A percentile compares a stretch with the other conserved stretches of the same genome.
Conservation (phyloP, 2,329 filamentous ascomycete species). For the Pseudocercospora musae region DNA sequence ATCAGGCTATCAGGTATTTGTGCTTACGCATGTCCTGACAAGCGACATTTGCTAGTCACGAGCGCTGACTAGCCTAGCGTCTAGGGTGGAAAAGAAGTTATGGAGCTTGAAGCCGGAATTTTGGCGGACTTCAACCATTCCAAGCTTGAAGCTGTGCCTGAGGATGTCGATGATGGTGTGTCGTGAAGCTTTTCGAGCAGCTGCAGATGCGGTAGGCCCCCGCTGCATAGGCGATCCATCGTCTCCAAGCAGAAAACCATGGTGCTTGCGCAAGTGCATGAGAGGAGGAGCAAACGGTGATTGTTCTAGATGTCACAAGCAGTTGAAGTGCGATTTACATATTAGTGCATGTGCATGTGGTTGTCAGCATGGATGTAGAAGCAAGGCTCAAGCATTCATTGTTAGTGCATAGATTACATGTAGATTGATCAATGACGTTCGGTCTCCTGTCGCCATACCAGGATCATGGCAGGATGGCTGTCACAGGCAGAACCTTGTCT, state of each 20-base stretch:
- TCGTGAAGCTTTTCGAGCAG: conserved; percentile 1
- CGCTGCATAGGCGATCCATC: neutral
- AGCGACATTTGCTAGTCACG: neutral
- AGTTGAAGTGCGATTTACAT: too few species aligned
- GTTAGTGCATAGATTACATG: too few species aligned
- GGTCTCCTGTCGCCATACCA: neutral
- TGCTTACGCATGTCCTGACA: neutral
- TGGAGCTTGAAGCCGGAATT: conserved; percentile 2
- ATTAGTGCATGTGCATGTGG: too few species aligned
- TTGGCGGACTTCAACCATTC: conserved; percentile 10
- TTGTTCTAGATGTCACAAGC: neutral
- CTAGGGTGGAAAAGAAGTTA: neutral
- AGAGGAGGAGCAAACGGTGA: conserved; percentile 1
- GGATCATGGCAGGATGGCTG: neutral
- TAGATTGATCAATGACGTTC: too few species aligned
- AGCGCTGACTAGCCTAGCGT: neutral
- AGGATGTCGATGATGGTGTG: conserved; percentile 6
- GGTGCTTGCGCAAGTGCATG: neutral
- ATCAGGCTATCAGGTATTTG: neutral
- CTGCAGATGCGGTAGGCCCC: conserved; percentile 3
- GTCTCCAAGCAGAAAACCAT: neutral
- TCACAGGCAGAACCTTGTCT: conserved; percentile 1
- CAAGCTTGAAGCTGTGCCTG: conserved; percentile 7
- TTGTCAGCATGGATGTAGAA: conserved; percentile 3
- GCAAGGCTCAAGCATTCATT: neutral